Conservation (phyloP, 331 rosid genomes). For the Quercus lobata region DNA sequence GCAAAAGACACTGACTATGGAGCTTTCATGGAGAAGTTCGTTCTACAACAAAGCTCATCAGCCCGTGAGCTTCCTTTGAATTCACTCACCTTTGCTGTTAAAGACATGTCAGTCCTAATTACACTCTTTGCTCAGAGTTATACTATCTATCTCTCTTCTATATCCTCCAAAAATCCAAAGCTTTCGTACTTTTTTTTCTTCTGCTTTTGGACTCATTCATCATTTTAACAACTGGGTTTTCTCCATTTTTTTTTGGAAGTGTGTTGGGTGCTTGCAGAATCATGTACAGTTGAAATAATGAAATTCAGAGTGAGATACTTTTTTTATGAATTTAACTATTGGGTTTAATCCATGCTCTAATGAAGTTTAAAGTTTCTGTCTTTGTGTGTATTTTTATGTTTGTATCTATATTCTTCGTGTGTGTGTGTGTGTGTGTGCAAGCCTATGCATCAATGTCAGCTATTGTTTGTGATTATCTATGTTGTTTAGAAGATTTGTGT, state of each 20-base stretch:
- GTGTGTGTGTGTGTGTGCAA: background rate
- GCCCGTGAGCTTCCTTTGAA: slow-evolving; percentile 50
- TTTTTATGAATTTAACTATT: background rate
- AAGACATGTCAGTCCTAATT: slow-evolving; percentile 62
- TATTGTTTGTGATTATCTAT: no score
- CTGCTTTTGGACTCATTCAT: background rate
- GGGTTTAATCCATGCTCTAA: background rate
- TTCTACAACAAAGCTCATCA: slow-evolving; percentile 45
- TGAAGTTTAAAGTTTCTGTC: background rate
- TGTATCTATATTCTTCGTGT: background rate
- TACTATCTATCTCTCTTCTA: background rate
- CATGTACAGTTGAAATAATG: background rate
- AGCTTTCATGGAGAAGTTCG: slow-evolving; percentile 70
- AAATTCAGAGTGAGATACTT: background rate
- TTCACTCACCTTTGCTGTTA: slow-evolving; percentile 80
- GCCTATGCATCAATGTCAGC: background rate
- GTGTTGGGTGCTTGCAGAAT: background rate
- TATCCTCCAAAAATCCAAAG: background rate
- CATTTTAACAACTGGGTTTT: background rate
- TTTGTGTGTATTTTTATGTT: background rate
- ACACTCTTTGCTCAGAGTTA: background rate
- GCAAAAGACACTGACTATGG: slow-evolving; percentile 27
- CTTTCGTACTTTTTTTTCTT: background rate
- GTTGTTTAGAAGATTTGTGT: no score
- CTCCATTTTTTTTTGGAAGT: background rate